Evolutionary conservation across 2,329 filamentous ascomycete species (phyloP).

Genomic region (Colletotrichum sp.): DNA sequence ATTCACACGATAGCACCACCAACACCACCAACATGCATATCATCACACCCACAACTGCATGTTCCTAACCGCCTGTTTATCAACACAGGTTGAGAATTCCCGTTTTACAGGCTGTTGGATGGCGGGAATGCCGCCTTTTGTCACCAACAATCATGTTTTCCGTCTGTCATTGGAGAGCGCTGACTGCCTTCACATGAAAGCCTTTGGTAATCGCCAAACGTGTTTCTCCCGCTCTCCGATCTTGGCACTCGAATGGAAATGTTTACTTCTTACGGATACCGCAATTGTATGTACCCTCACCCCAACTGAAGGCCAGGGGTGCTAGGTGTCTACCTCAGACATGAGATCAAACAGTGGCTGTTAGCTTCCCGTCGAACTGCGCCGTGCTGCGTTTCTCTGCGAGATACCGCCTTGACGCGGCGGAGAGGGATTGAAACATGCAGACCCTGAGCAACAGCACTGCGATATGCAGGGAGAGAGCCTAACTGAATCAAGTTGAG

Average conservation of each 20-base stretch:
- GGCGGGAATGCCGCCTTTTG: neutral
- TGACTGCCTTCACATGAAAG: neutral
- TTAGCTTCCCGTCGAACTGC: neutral
- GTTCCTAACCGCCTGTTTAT: neutral
- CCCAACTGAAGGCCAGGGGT: neutral
- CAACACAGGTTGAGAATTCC: neutral
- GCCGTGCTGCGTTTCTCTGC: neutral
- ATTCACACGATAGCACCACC: neutral
- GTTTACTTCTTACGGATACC: neutral
- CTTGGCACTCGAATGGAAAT: neutral
- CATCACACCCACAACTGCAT: neutral
- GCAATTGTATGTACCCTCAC: neutral
- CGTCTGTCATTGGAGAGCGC: neutral
- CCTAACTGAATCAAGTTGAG: constrained; percentile 1
- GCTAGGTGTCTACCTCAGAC: neutral
- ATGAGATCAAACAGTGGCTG: constrained; percentile 2
- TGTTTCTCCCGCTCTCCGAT: neutral
- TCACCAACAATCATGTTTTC: neutral
- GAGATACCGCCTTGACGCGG: neutral
- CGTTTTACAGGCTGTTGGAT: neutral
- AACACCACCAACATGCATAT: neutral
- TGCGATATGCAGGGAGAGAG: constrained; percentile 2
- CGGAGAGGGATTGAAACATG: constrained; percentile 3
- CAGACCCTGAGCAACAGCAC: neutral
- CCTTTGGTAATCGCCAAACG: neutral